These are phyloP conservation scores for Monilinia polystroma DNA, from an alignment of 2,329 filamentous ascomycete species.

Conservation along the genomic window DNA sequence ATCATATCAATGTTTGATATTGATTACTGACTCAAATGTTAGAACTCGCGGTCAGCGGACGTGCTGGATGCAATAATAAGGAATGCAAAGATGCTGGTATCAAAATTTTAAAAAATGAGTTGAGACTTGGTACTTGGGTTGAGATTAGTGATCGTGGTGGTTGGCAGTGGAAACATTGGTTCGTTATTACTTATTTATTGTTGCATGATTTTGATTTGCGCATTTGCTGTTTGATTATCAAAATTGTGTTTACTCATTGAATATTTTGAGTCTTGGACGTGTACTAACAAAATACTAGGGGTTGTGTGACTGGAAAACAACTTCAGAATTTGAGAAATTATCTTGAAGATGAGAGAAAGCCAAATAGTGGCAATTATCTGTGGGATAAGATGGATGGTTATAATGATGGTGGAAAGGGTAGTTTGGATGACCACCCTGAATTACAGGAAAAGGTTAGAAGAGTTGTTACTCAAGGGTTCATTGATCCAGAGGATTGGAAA, in stretches of 20 bases:
- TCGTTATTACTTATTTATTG: slow-evolving; percentile 37
- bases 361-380: slow-evolving; percentile 48
- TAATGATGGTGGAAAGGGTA: slow-evolving; percentile 73
- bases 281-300: slow-evolving; percentile 55
- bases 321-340: slow-evolving; percentile 63
- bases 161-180: slow-evolving; percentile 89
- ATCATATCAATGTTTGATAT: background rate
- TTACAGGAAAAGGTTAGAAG: slow-evolving; percentile 70
- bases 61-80: slow-evolving; percentile 68
- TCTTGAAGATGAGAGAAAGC: slow-evolving; percentile 48
- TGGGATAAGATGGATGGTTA: slow-evolving; percentile 55
- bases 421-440: slow-evolving; percentile 50
- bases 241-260: background rate
- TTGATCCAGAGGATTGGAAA: slow-evolving; percentile 84
- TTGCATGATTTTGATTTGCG: background rate
- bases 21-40: slow-evolving; percentile 23
- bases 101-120: slow-evolving; percentile 77
- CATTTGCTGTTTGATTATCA: background rate
- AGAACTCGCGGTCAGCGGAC: slow-evolving; percentile 71
- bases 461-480: slow-evolving; percentile 73
- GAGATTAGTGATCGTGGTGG: slow-evolving; percentile 57
- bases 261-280: background rate
- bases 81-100: slow-evolving; percentile 67
- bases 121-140: slow-evolving; percentile 76
- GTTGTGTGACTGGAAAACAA: slow-evolving; percentile 78